Evolutionary conservation across 164 flowering plant species (phyloP).

Genomic region (Brasenia schreberi): DNA sequence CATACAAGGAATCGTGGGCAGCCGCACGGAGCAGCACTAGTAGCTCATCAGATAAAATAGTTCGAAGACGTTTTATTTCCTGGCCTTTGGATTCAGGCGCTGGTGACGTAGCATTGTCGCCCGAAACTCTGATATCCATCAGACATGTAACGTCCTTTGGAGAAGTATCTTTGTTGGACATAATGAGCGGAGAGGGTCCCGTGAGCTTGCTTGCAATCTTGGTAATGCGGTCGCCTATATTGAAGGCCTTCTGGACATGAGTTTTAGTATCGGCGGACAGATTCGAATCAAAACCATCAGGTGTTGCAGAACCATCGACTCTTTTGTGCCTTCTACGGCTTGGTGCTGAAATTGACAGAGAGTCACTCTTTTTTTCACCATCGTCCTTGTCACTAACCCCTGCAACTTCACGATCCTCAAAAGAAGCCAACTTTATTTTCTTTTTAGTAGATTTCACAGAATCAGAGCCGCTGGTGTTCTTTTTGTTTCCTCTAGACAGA

Average conservation of each 20-base stretch:
- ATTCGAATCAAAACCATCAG: slow-evolving; percentile 9
- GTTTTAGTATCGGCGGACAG: slow-evolving; percentile 5
- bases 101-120: neutral
- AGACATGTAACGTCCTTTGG: neutral
- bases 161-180: slow-evolving; percentile 6
- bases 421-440: neutral
- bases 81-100: neutral
- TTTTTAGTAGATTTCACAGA: neutral
- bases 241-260: slow-evolving; percentile 14
- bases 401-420: neutral
- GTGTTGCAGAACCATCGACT: neutral
- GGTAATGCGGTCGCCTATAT: slow-evolving; percentile 61
- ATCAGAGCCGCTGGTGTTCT: neutral
- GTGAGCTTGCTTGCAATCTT: slow-evolving; percentile 55
- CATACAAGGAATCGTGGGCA: slow-evolving; percentile 40
- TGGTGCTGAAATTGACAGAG: slow-evolving; percentile 9
- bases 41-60: slow-evolving; percentile 17
- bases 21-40: slow-evolving; percentile 34
- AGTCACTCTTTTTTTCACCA: slow-evolving; percentile 8
- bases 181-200: slow-evolving; percentile 23
- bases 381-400: slow-evolving; percentile 1
- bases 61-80: neutral
- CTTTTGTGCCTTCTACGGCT: slow-evolving; percentile 2
- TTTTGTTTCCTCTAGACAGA: neutral
- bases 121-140: neutral